A percentile compares a stretch with the other conserved stretches of the same genome.
These are phyloP conservation scores for Nicotiana undulata DNA, from an alignment of 257 asterid genomes.

Conservation along the genomic window DNA sequence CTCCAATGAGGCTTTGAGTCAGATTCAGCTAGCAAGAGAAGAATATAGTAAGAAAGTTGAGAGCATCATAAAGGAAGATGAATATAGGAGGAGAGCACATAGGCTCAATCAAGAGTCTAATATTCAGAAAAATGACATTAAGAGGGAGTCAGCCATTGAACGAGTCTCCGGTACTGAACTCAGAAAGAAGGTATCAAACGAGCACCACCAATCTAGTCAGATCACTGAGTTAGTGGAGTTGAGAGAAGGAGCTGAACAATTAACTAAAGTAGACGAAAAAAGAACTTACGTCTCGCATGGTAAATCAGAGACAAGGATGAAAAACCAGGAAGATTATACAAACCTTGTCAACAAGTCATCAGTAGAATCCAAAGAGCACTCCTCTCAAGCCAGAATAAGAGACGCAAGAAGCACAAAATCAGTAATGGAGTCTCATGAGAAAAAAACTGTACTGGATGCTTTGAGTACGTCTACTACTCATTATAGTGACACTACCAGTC, in stretches of 20 bases:
- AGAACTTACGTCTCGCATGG: constrained; percentile 25
- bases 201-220: constrained; percentile 31
- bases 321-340: constrained; percentile 28
- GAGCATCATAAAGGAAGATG: constrained; percentile 37
- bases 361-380: constrained; percentile 22
- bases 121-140: constrained; percentile 39
- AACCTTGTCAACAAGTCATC: constrained; percentile 31
- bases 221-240: constrained; percentile 32
- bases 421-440: constrained; percentile 26
- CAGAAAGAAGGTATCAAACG: constrained; percentile 24
- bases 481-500: constrained; percentile 22
- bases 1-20: constrained; percentile 29
- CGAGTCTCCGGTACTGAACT: constrained; percentile 31
- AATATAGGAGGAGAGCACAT: constrained; percentile 28
- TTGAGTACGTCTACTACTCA: constrained; percentile 10
- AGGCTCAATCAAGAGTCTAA: constrained; percentile 33
- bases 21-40: constrained; percentile 29
- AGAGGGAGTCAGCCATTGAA: constrained; percentile 30
- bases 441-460: not conserved
- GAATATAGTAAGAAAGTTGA: constrained; percentile 27
- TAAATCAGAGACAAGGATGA: constrained; percentile 28
- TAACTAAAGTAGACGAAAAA: constrained; percentile 13
- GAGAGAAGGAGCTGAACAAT: constrained; percentile 31
- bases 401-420: constrained; percentile 17
- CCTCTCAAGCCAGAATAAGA: constrained; percentile 20